Conservation (phyloP, 2,329 filamentous ascomycete species). For the Xylaria sp. region DNA sequence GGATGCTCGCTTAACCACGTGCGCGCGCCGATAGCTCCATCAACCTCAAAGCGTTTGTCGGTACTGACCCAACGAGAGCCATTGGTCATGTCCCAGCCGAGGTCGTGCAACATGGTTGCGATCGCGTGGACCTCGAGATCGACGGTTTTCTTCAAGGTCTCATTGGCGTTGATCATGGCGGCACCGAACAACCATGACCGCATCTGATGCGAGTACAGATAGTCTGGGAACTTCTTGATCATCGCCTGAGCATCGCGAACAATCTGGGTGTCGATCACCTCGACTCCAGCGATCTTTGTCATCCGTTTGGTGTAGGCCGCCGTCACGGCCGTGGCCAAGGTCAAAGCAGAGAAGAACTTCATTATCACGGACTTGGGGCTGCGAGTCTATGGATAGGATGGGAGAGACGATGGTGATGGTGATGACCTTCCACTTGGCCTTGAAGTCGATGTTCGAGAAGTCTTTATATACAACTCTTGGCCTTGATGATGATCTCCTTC, state of each 20-base stretch:
- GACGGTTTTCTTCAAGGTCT: slow-evolving; percentile 18
- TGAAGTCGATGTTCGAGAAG: not conserved
- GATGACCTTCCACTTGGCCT: not conserved
- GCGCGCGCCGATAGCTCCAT: slow-evolving; percentile 38
- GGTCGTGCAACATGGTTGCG: slow-evolving; percentile 37
- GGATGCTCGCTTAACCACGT: slow-evolving; percentile 35
- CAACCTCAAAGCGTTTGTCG: slow-evolving; percentile 40
- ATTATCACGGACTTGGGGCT: slow-evolving; percentile 24
- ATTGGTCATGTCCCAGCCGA: slow-evolving; percentile 36
- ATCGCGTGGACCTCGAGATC: slow-evolving; percentile 39
- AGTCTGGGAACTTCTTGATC: slow-evolving; percentile 34
- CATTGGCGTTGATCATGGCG: slow-evolving; percentile 36
- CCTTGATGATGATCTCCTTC: not conserved
- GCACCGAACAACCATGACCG: slow-evolving; percentile 37
- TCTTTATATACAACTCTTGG: slow-evolving; percentile 27
- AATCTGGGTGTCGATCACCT: slow-evolving; percentile 37
- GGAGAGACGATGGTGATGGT: slow-evolving; percentile 19
- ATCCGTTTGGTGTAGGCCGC: slow-evolving; percentile 14
- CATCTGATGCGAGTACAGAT: slow-evolving; percentile 35
- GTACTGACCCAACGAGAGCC: slow-evolving; percentile 31
- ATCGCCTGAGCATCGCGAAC: slow-evolving; percentile 33
- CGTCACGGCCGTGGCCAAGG: slow-evolving; percentile 21
- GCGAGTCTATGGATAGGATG: not conserved
- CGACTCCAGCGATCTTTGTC: slow-evolving; percentile 35
- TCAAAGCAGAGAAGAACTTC: slow-evolving; percentile 30